Evolutionary conservation across 345 rosid species (phyloP), one percentile per base, ranked within the genome.

Genomic region (Gossypium thurberi): DNA sequence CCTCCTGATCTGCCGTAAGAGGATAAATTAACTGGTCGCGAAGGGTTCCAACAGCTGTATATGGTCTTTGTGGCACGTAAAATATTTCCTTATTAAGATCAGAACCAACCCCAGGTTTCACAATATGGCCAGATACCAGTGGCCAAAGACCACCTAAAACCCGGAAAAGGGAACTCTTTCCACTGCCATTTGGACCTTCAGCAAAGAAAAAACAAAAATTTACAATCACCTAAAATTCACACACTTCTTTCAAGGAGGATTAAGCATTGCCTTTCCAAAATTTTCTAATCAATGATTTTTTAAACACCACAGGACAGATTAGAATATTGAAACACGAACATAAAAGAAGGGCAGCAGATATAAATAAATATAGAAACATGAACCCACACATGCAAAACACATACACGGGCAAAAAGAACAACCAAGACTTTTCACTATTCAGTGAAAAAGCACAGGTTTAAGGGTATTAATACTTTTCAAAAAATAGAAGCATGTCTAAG

Each of bases 71-170:
- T 5, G 99, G 99, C 74, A 95, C 98, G 70, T 95, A 95, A 80
- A 92, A 95, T 26, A 95, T 93, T 86, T 95, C 99, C 82, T 93
- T 93, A 75, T 95, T 95, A 71, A 95, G 97, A 84, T 95, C 98
- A 76, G 97, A 89, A 83, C 99, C 99, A 78, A 93, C 90, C 40
- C 99, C 98, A 12, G 99, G 99, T 82, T 95, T 95, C 58, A 90
- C 91, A 74, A 95, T 95, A 86, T 85, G 91, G 59, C 99, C 99
- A 73, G 96, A 84, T 21, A 89, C 89, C 77, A 95, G 75, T 48
- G 99, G 99, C 99, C 99, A 95, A 76, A 96, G 91, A 74, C 99
- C 99, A 80, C 99, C 98, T 75, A 96, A 82, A 80, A 96, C 99
- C 70, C 99, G 90, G 84, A 96, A 95, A 74, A 96, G 99, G 20